A percentile compares a stretch with the other conserved stretches of the same genome.
phyloP scores from a whole-genome alignment of 1,139 yeast species.

The Debaryomyces coudertii region DNA sequence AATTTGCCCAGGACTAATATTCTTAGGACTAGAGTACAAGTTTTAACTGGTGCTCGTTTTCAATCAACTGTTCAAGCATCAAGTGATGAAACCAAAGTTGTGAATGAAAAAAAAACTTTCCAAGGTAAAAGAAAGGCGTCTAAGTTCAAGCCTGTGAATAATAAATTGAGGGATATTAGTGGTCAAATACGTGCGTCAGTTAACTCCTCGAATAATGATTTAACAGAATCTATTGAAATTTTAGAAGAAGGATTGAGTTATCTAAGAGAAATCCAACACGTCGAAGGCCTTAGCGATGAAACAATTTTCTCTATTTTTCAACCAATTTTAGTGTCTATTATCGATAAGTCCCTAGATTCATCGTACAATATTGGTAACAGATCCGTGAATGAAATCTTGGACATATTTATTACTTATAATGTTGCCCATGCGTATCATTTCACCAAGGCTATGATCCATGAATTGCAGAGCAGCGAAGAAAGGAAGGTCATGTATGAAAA shows the following conservation, averaged over 20 bases:
- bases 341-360: slow-evolving; percentile 23
- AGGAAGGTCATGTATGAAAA: slow-evolving; percentile 22
- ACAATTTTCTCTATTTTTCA: slow-evolving; percentile 32
- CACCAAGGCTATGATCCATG: slow-evolving; percentile 26
- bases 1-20: slow-evolving; percentile 20
- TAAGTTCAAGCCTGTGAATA: slow-evolving; percentile 12
- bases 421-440: slow-evolving; percentile 42
- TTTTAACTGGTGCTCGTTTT: slow-evolving; percentile 16
- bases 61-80: slow-evolving; percentile 17
- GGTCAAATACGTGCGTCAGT: slow-evolving; percentile 35
- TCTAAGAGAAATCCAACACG: slow-evolving; percentile 40
- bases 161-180: slow-evolving; percentile 39
- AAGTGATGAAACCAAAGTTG: slow-evolving; percentile 9
- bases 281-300: slow-evolving; percentile 34
- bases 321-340: slow-evolving; percentile 27
- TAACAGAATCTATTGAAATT: slow-evolving; percentile 39
- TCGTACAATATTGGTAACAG: slow-evolving; percentile 19
- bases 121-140: slow-evolving; percentile 11
- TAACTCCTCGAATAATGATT: slow-evolving; percentile 20
- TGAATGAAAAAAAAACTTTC: slow-evolving; percentile 4
- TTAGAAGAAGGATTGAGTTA: slow-evolving; percentile 48
- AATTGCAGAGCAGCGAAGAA: slow-evolving; percentile 21
- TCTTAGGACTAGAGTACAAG: slow-evolving; percentile 16
- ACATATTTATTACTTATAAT: slow-evolving; percentile 29
- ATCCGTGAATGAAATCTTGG: slow-evolving; percentile 29